A percentile compares a stretch with the other conserved stretches of the same genome.
Conservation (phyloP, 106 monocot species). For the Dendrobium officinale region DNA sequence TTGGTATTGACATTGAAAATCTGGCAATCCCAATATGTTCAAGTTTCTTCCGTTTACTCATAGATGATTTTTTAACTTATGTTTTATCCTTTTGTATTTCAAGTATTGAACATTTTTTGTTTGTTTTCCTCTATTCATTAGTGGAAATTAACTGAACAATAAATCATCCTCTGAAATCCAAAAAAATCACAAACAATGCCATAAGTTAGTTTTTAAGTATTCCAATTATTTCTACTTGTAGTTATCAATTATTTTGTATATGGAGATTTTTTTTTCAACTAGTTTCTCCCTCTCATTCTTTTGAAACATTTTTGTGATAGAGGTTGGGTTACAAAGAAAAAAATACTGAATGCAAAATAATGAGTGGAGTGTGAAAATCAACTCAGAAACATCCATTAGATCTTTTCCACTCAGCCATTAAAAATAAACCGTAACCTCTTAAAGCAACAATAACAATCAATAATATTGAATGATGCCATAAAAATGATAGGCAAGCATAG, state of each 20-base stretch:
- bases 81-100: background rate
- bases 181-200: background rate
- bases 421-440: too few relatives aligned
- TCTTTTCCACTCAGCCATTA: too few relatives aligned
- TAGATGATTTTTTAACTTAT: background rate
- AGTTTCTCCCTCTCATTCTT: constrained; percentile 8
- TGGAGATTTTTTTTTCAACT: background rate
- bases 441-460: too few relatives aligned
- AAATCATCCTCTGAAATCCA: background rate
- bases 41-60: background rate
- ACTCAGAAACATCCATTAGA: too few relatives aligned
- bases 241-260: background rate
- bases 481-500: too few relatives aligned
- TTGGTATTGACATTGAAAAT: background rate
- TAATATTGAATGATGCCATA: too few relatives aligned
- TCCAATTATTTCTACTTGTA: background rate
- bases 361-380: too few relatives aligned
- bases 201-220: constrained; percentile 1
- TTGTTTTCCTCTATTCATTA: background rate
- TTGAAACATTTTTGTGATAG: constrained; percentile 34
- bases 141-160: background rate
- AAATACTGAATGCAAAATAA: too few relatives aligned
- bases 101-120: background rate
- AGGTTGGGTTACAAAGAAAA: constrained; percentile 45
- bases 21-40: background rate